Evolutionary conservation across 2,329 filamentous ascomycete genomes (phyloP).

Genomic region (Neospermospora avenae): DNA sequence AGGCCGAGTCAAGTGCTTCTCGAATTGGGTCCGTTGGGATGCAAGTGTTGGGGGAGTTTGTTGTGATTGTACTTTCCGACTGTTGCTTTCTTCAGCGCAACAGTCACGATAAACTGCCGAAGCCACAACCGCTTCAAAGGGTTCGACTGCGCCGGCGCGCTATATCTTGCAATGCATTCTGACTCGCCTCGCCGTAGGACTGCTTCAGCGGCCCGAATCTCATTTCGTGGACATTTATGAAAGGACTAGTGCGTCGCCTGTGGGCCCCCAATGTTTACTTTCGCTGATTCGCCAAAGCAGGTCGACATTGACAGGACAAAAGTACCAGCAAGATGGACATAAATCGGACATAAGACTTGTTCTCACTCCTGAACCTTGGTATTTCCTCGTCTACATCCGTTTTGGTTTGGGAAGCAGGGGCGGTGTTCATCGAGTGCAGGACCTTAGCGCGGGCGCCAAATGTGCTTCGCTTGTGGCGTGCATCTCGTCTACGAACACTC

Average conservation of each 20-base stretch:
- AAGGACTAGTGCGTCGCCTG: no score
- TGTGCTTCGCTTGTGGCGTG: constrained; percentile 4
- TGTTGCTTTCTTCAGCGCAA: not conserved
- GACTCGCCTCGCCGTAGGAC: not conserved
- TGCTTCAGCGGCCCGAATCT: not conserved
- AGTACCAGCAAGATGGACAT: no score
- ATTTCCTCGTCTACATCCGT: not conserved
- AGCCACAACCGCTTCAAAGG: not conserved
- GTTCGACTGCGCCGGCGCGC: not conserved
- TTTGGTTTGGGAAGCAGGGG: not conserved
- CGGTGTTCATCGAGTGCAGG: not conserved
- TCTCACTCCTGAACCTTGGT: not conserved
- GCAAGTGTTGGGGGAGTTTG: not conserved
- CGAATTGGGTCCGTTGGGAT: not conserved
- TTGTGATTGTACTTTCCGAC: not conserved
- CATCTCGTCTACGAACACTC: not conserved
- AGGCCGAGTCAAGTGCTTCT: not conserved
- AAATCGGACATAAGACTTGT: no score
- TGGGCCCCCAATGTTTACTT: no score
- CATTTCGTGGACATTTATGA: no score
- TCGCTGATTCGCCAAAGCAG: no score
- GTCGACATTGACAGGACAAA: no score
- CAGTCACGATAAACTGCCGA: not conserved
- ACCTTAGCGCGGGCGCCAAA: constrained; percentile 3
- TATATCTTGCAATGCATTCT: not conserved